Evolutionary conservation across 139 green algal species (phyloP).

Genomic region (Chlorella sp.): DNA sequence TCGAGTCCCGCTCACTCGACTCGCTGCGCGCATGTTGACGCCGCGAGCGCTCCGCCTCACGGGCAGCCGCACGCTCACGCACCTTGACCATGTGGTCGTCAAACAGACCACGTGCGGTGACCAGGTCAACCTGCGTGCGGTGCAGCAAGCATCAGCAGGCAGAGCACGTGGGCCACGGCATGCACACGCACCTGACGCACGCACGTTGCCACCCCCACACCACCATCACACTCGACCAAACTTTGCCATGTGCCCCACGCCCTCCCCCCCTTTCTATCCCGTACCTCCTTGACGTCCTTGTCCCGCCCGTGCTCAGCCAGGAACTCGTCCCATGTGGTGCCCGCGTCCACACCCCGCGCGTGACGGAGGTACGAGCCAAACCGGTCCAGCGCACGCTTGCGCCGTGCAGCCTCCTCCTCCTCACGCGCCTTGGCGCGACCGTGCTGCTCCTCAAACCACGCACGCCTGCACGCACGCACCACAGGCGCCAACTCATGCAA

Average conservation of each 20-base stretch:
- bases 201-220: no score
- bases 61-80: slow-evolving; percentile 22
- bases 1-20: no score
- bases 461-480: no score
- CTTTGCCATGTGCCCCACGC: no score
- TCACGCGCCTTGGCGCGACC: slow-evolving; percentile 35
- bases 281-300: slow-evolving; percentile 8
- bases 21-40: no score
- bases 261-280: no score
- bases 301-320: background rate
- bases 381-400: slow-evolving; percentile 22
- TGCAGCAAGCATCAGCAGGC: no score
- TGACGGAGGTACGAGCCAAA: slow-evolving; percentile 43
- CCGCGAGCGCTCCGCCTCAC: slow-evolving; percentile 1
- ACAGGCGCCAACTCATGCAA: no score
- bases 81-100: slow-evolving; percentile 43
- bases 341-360: slow-evolving; percentile 26
- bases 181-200: no score
- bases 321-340: slow-evolving; percentile 45
- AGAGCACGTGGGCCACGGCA: no score
- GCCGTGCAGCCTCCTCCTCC: slow-evolving; percentile 21
- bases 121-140: slow-evolving; percentile 30
- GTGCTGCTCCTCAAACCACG: slow-evolving; percentile 55
- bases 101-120: slow-evolving; percentile 43
- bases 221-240: no score